phyloP scores from a whole-genome alignment of 805 yeast genomes.

The Ogataea henricii region DNA sequence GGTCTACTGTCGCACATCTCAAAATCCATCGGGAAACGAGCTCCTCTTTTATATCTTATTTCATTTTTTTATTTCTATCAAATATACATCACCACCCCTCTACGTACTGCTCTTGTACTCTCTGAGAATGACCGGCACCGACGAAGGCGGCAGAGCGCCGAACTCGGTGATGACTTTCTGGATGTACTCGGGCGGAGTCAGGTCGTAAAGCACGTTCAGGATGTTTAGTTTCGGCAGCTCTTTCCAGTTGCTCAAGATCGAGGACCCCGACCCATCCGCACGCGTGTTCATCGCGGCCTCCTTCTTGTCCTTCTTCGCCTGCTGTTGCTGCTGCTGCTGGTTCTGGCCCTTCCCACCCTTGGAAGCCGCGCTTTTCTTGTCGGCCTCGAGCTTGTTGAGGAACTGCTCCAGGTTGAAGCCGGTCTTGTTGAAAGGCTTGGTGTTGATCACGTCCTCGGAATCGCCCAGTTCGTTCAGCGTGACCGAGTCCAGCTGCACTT shows the following conservation, averaged over 20 bases:
- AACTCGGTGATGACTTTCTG: constrained; percentile 95
- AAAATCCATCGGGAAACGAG: background rate
- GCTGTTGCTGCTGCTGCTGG: constrained; percentile 29
- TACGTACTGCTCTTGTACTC: constrained; percentile 67
- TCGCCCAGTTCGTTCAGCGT: constrained; percentile 90
- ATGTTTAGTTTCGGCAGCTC: constrained; percentile 63
- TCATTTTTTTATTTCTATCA: constrained; percentile 1
- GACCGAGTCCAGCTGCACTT: constrained; percentile 95
- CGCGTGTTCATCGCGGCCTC: constrained; percentile 20
- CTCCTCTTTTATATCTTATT: background rate
- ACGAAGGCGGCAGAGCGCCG: constrained; percentile 96
- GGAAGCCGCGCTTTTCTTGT: constrained; percentile 10
- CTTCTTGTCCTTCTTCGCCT: constrained; percentile 29
- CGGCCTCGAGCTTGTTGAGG: constrained; percentile 43
- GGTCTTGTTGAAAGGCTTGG: constrained; percentile 57
- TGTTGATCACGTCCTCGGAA: constrained; percentile 64
- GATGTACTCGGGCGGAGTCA: constrained; percentile 91
- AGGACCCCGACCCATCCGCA: constrained; percentile 32
- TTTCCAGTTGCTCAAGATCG: constrained; percentile 63
- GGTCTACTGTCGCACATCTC: background rate
- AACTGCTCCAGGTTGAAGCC: constrained; percentile 70
- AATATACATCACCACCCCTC: background rate
- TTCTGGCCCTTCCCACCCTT: constrained; percentile 31
- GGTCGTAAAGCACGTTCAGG: constrained; percentile 85
- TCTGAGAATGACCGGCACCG: constrained; percentile 94